Conservation (phyloP, 352 stramenopile species). For the Halophytophthora polymorphica region DNA sequence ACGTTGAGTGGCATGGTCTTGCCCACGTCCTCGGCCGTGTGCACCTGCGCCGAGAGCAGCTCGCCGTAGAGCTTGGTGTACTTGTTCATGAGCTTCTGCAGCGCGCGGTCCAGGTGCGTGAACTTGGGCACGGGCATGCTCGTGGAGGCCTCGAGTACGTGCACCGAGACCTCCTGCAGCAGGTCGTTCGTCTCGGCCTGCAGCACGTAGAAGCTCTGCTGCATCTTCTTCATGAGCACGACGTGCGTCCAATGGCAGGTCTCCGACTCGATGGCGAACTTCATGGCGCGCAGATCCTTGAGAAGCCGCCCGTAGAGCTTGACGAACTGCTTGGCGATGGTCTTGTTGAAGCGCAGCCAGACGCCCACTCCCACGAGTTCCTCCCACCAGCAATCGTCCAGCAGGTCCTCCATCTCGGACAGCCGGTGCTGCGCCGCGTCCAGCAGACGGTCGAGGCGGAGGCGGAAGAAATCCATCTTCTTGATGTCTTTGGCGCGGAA, state of each 20-base stretch:
- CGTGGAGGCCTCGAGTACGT: slow-evolving; percentile 24
- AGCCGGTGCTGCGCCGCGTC: slow-evolving; percentile 25
- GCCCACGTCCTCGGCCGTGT: slow-evolving; percentile 46
- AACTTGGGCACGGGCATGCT: slow-evolving; percentile 49
- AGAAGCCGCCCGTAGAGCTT: slow-evolving; percentile 56
- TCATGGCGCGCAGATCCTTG: slow-evolving; percentile 64
- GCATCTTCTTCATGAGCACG: slow-evolving; percentile 58
- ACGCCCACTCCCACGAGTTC: slow-evolving; percentile 52
- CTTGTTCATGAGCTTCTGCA: slow-evolving; percentile 54
- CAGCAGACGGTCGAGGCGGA: slow-evolving; percentile 50
- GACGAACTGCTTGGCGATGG: slow-evolving; percentile 63
- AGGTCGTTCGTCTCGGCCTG: slow-evolving; percentile 64
- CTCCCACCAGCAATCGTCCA: slow-evolving; percentile 76
- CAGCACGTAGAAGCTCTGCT: slow-evolving; percentile 65
- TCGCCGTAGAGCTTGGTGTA: slow-evolving; percentile 58
- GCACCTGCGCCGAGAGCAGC: slow-evolving; percentile 35
- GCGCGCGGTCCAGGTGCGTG: slow-evolving; percentile 40
- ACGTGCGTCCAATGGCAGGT: slow-evolving; percentile 60
- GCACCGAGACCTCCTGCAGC: slow-evolving; percentile 60
- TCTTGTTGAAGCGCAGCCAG: slow-evolving; percentile 71
- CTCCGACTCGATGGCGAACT: slow-evolving; percentile 68
- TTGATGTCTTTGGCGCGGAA: slow-evolving; percentile 72
- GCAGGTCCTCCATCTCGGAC: slow-evolving; percentile 45
- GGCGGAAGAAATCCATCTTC: slow-evolving; percentile 70
- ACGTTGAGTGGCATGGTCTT: slow-evolving; percentile 75